A percentile compares a stretch with the other conserved stretches of the same genome.
Conservation (phyloP, 768 basidiomycete genomes). For the Tylopilus subfusipes region DNA sequence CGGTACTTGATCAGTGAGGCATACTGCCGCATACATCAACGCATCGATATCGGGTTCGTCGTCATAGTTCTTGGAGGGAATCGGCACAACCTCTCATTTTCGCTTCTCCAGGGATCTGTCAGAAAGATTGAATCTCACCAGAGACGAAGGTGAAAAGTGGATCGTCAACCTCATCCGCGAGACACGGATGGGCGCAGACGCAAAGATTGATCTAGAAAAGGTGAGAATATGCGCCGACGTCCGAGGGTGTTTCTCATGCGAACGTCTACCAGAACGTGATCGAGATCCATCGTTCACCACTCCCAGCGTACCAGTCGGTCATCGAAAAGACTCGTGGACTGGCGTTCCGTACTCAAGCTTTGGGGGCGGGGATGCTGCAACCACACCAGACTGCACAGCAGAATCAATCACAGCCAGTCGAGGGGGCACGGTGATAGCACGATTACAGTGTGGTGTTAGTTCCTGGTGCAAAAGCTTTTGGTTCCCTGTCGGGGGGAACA, state of each 20-base stretch:
- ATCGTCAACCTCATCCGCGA: constrained; percentile 99
- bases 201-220: constrained; percentile 96
- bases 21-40: constrained; percentile 95
- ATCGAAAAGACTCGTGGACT: constrained; percentile 95
- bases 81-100: background rate
- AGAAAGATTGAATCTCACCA: constrained; percentile 87
- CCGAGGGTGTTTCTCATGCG: constrained; percentile 1
- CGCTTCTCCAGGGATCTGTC: constrained; percentile 70
- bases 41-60: constrained; percentile 78
- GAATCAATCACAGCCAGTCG: constrained; percentile 29
- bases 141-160: constrained; percentile 98
- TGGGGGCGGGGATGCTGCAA: constrained; percentile 72
- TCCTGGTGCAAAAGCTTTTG: constrained; percentile 4
- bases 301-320: constrained; percentile 88
- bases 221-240: constrained; percentile 34
- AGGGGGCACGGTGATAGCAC: constrained; percentile 24
- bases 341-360: constrained; percentile 84
- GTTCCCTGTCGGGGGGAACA: background rate
- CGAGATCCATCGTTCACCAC: constrained; percentile 86
- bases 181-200: constrained; percentile 93
- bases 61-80: background rate
- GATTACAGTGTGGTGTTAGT: constrained; percentile 3
- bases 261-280: constrained; percentile 77
- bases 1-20: constrained; percentile 95
- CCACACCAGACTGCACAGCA: constrained; percentile 30